Evolutionary conservation across 73 alveolate species (phyloP), one percentile per base, ranked within the genome.

Genomic region (Uronychia setigera): DNA sequence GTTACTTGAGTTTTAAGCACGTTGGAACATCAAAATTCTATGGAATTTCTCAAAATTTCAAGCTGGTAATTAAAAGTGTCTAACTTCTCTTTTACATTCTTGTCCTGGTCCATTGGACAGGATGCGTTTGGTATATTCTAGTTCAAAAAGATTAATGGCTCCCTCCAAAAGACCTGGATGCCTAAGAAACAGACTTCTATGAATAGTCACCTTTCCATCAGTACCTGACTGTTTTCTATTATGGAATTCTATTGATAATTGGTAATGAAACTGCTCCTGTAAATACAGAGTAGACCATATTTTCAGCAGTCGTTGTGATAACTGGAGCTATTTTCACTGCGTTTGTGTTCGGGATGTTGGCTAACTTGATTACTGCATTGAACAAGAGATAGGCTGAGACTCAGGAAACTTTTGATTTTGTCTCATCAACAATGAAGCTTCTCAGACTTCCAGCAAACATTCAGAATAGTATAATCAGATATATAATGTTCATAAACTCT

Each of bases 101-200:
- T 9, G 35, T 93, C 34, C 59, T 84, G 26, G 94, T 91, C 79
- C 97, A 93, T 58, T 82, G 91, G 92, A 87, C 77, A 29, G 94
- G 95, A 1, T 93, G 97, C 76, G 35, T 87, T 31, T 91, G 96
- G 96, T 93, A 82, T 84, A 28, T 86, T 57, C 91, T 87, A 9
- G 89, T 91, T 0, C 91, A 78, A 19, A 5, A 79, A 35, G 88
- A 31, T 14, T 35, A 67, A 1, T 90, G 95, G 95, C 32, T 90
- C 9, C 96, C 96, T 0, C 89, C 93, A 0, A 74, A 60, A 46
- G 92, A 91, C 31, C 78, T 78, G 19, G 84, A 77, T 78, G 87
- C 86, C 0, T 87, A 80, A 13, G 28, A 32, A 25, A 77, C 92
- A 31, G 76, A 79, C 74, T 87, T 91, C 35, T 91, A 58, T 59